Evolutionary conservation across 192 early-diverging fungal genomes (phyloP), one percentile per base, ranked within the genome.

Genomic region (Allomyces javanicus): DNA sequence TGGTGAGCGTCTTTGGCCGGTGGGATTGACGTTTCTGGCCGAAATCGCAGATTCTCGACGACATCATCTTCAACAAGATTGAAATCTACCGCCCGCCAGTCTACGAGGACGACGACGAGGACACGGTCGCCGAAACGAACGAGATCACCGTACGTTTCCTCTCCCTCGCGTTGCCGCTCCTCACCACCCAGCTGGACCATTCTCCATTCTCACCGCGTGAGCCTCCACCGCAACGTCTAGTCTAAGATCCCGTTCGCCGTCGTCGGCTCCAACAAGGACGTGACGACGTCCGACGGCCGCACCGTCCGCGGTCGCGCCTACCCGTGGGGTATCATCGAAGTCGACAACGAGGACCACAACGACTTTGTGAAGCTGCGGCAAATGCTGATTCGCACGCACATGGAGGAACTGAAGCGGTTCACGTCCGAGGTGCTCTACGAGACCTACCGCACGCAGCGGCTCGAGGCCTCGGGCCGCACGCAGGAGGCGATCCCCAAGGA

Each of bases 381-480:
- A 77, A 87, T 92, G 87, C 72, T 91, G 9, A 79, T 89, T 70
- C 81, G 89, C 72, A 94, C 94, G 27, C 96, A 98, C 78, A 83
- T 98, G 82, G 92, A 98, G 74, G 96, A 98, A 74, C 83, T 98
- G 71, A 93, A 92, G 73, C 94, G 97, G 75, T 85, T 86, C 64
- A 98, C 96, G 43, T 86, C 87, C 67, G 79, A 85, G 69, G 79
- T 93, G 7, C 85, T 94, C 67, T 98, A 98, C 75, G 94, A 99
- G 74, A 84, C 86, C 72, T 96, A 94, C 82, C 86, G 96, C 72
- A 94, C 96, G 40, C 86, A 89, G 74, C 93, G 97, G 76, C 78
- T 98, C 66, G 72, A 87, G 40, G 87, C 85, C 12, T 80, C 96
- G 81, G 89, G 89, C 66, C 83, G 86, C 67, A 82, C 85, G 45